phyloP scores from a whole-genome alignment of 441 rosid species.

The Gossypium trilobum region DNA sequence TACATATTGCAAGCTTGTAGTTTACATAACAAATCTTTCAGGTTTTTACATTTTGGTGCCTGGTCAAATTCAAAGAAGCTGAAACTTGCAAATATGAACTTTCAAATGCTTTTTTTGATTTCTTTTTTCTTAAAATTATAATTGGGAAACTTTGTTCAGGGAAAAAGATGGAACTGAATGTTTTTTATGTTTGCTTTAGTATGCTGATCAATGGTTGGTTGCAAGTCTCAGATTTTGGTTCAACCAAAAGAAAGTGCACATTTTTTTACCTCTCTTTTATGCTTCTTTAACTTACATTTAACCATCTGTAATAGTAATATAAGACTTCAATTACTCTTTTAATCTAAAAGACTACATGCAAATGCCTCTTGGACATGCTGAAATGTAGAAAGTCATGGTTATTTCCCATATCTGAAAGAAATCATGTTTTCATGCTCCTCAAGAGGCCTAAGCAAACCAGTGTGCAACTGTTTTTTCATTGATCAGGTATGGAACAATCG shows the following conservation, averaged over 20 bases:
- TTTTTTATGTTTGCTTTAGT: background rate
- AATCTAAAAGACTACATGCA: background rate
- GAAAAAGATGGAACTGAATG: background rate
- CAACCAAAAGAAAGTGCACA: slow-evolving; percentile 6
- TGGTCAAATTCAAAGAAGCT: background rate
- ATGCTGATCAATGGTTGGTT: background rate
- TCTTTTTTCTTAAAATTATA: background rate
- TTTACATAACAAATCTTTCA: slow-evolving; percentile 4
- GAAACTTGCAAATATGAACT: background rate
- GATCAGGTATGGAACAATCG: slow-evolving; percentile 71
- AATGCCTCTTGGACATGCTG: slow-evolving; percentile 1
- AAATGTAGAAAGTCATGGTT: background rate
- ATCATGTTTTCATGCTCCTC: background rate
- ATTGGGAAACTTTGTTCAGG: background rate
- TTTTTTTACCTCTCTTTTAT: background rate
- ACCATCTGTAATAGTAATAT: background rate
- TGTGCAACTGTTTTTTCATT: slow-evolving; percentile 1
- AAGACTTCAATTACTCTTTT: background rate
- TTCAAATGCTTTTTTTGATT: background rate
- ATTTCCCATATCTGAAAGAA: background rate
- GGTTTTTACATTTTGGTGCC: background rate
- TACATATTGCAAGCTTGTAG: slow-evolving; percentile 19
- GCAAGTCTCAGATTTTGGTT: background rate
- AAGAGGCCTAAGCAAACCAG: background rate
- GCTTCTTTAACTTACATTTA: background rate